Base-by-base conservation (phyloP, 2,329 filamentous ascomycete species). In the Monilinia fructicola region DNA sequence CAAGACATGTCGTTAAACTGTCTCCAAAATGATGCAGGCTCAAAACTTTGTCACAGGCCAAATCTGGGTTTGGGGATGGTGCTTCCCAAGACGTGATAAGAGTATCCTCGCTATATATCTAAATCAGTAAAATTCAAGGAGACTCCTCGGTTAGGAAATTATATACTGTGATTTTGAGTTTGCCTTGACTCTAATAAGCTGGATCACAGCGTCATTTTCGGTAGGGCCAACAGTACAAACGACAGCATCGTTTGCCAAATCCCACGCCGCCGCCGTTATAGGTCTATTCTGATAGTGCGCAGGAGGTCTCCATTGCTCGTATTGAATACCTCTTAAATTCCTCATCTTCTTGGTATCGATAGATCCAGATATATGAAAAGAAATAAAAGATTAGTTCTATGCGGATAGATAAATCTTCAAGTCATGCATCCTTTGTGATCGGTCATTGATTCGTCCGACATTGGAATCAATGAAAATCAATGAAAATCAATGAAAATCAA, bases 171-270 rank as follows among this genome's bases (percentile, higher is more conserved):
- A 69, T 56, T 74, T 75, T 69, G 78, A 77, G 67, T 81, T 78
- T 68, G 81, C 81, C 54, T 78, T 77, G 56, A 88, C 74, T 69
- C 85, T 82, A 56, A 85, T 76, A 68, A 98, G 83, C 77, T 94
- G 89, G 73, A 99, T 90, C 63, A 87, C 82, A 66, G 89, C 82
- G 76, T 87, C 87, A 72, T 84, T 81, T 76, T 85, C 81, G 4
- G 87, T 89, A 69, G 94, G 95, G 10, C 95, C 94, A 81, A 94
- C 90, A 64, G 92, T 88, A 79, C 90, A 93, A 73, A 99, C 83
- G 64, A 95, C 79, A 68, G 91, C 87, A 78, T 95, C 90, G 70
- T 85, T 87, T 68, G 87, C 84, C 59, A 89, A 84, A 79, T 98
- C 93, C 94, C 94, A 98, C 74, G 92, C 90, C 66, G 89, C 87